These are phyloP conservation scores for Podospora appendiculata DNA, from an alignment of 495 filamentous ascomycete genomes.

Conservation along the genomic window DNA sequence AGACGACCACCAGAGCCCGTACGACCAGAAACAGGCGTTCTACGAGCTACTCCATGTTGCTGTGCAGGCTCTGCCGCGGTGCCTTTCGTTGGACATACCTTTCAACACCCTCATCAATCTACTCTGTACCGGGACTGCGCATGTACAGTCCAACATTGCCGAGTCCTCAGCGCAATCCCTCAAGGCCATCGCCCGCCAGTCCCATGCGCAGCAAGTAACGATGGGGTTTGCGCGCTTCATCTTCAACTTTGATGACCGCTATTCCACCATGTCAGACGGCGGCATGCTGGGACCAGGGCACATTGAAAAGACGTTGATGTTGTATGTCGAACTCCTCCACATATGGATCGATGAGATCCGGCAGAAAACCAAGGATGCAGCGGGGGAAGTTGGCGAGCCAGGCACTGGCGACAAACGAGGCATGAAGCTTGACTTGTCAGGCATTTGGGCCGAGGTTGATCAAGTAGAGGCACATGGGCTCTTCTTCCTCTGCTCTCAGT, in stretches of 20 bases:
- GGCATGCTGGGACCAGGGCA: conserved; percentile 93
- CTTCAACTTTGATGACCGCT: conserved; percentile 94
- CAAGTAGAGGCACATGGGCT: conserved; percentile 94
- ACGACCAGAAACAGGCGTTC: conserved; percentile 88
- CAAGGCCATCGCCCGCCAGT: conserved; percentile 90
- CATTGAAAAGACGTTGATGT: conserved; percentile 84
- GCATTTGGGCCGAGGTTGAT: conserved; percentile 84
- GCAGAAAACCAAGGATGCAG: conserved; percentile 69
- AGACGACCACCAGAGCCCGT: conserved; percentile 65
- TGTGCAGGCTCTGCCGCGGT: conserved; percentile 88
- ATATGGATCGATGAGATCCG: conserved; percentile 98
- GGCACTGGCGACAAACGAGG: conserved; percentile 49
- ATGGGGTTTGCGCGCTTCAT: conserved; percentile 96
- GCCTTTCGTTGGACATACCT: conserved; percentile 80
- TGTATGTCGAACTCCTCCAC: conserved; percentile 87
- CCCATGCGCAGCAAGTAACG: conserved; percentile 89
- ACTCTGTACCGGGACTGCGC: conserved; percentile 91
- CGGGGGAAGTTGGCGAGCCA: conserved; percentile 53
- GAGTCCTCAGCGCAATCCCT: conserved; percentile 85
- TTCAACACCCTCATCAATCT: conserved; percentile 94
- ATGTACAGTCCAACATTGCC: conserved; percentile 89
- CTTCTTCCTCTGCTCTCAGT: conserved; percentile 98
- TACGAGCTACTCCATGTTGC: conserved; percentile 95
- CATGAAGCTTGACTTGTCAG: conserved; percentile 78
- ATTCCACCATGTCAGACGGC: conserved; percentile 95